Evolutionary conservation across 805 yeast species (phyloP).

Genomic region (Monosporozyma servazzii): DNA sequence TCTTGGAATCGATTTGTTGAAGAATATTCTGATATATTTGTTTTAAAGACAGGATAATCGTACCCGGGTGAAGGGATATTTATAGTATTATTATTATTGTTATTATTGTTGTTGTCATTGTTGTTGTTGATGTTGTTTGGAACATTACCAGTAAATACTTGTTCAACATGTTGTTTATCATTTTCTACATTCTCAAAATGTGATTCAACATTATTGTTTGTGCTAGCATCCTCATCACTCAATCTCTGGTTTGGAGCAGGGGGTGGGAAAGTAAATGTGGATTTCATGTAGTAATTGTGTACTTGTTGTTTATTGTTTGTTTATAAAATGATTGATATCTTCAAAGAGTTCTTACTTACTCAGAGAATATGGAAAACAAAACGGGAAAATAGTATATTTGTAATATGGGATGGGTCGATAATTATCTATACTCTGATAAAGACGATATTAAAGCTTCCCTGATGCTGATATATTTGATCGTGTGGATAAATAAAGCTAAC

Average conservation of each 20-base stretch:
- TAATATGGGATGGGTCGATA: background rate
- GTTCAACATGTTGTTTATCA: background rate
- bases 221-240: background rate
- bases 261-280: slow-evolving; percentile 24
- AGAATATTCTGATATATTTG: slow-evolving; percentile 2
- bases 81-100: background rate
- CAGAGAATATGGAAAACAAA: too few species aligned
- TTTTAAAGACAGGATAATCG: background rate
- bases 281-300: slow-evolving; percentile 14
- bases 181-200: background rate
- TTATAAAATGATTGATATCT: background rate
- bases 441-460: too few species aligned
- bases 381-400: too few species aligned
- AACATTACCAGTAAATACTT: background rate
- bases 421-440: background rate
- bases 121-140: background rate
- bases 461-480: too few species aligned
- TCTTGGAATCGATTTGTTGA: background rate
- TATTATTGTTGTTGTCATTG: too few species aligned
- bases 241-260: slow-evolving; percentile 6
- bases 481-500: too few species aligned
- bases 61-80: slow-evolving; percentile 2
- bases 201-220: background rate
- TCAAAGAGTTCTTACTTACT: background rate
- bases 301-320: background rate